A percentile compares a stretch with the other conserved stretches of the same genome.
Evolutionary conservation across 768 basidiomycete genomes (phyloP).

Genomic region (Lactarius akahatsu): DNA sequence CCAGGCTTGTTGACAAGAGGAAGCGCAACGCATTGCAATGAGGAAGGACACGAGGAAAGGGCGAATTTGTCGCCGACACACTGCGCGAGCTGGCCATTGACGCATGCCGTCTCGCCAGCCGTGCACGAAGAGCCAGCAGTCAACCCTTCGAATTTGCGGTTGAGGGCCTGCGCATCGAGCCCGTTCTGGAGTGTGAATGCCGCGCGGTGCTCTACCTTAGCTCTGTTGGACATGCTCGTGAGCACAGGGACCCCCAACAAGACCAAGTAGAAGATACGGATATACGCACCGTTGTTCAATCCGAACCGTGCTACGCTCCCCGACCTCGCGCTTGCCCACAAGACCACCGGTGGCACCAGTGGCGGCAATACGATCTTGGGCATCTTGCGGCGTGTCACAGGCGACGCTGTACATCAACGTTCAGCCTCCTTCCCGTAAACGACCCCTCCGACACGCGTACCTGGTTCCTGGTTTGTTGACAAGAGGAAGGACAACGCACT

Average conservation of each 20-base stretch:
- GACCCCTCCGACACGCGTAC: constrained; percentile 12
- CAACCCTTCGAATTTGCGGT: constrained; percentile 29
- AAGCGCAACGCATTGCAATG: constrained; percentile 32
- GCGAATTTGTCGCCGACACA: constrained; percentile 31
- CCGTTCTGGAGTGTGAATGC: constrained; percentile 31
- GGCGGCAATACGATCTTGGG: constrained; percentile 27
- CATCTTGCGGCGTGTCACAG: constrained; percentile 27
- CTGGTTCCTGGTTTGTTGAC: constrained; percentile 38
- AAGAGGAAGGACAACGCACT: constrained; percentile 35
- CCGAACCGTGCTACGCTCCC: too few relatives aligned
- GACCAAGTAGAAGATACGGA: neutral
- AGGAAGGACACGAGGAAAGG: constrained; percentile 21
- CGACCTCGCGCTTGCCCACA: constrained; percentile 23
- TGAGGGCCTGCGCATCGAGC: constrained; percentile 32
- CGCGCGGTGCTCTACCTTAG: constrained; percentile 16
- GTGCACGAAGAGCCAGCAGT: constrained; percentile 36
- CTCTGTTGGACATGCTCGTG: neutral
- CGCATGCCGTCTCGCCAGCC: constrained; percentile 35
- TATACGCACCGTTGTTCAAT: neutral
- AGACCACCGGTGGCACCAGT: constrained; percentile 31
- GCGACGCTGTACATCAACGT: constrained; percentile 29
- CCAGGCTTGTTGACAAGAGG: constrained; percentile 37
- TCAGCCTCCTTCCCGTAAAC: neutral
- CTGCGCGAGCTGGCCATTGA: constrained; percentile 26
- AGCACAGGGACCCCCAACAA: neutral